Percentiles rank a stretch among this genome's conserved stretches.
Conservation (phyloP, 2,329 filamentous ascomycete species). For the Arthroderma sp. region DNA sequence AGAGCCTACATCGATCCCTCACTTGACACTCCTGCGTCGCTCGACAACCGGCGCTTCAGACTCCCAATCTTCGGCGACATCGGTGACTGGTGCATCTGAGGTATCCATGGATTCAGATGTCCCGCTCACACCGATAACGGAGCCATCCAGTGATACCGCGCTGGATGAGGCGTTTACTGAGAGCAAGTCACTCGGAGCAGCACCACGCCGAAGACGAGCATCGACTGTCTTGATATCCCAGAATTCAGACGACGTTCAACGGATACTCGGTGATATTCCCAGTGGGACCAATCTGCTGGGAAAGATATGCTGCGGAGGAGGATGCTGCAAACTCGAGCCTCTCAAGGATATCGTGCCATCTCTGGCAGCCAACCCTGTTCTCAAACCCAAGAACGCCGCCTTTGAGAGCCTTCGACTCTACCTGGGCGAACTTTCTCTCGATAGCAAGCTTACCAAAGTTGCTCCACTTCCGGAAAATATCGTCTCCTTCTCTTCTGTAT, state of each 20-base stretch:
- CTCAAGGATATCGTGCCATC: slow-evolving; percentile 36
- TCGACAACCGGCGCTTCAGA: slow-evolving; percentile 18
- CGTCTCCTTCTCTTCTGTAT: slow-evolving; percentile 47
- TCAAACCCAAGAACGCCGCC: slow-evolving; percentile 66
- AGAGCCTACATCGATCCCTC: slow-evolving; percentile 32
- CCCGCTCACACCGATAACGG: slow-evolving; percentile 32
- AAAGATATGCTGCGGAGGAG: slow-evolving; percentile 53
- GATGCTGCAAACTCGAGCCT: slow-evolving; percentile 50
- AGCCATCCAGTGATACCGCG: slow-evolving; percentile 23
- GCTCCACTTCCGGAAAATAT: slow-evolving; percentile 63
- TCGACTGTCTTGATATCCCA: slow-evolving; percentile 44
- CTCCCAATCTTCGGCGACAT: slow-evolving; percentile 23
- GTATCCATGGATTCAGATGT: slow-evolving; percentile 23
- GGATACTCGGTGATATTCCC: slow-evolving; percentile 44
- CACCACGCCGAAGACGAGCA: slow-evolving; percentile 26
- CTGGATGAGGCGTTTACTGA: slow-evolving; percentile 20
- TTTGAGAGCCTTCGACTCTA: slow-evolving; percentile 68
- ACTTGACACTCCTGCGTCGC: slow-evolving; percentile 26
- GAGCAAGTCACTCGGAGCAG: slow-evolving; percentile 10
- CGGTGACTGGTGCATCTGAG: slow-evolving; percentile 23
- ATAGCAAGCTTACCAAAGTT: slow-evolving; percentile 58
- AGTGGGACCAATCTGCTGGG: slow-evolving; percentile 48
- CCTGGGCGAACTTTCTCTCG: slow-evolving; percentile 58
- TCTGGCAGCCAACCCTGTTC: slow-evolving; percentile 37
- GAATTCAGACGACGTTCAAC: slow-evolving; percentile 46